Percentiles rank a stretch among this genome's conserved stretches.
These are phyloP conservation scores for Colletotrichum nymphaeae DNA, from an alignment of 2,329 filamentous ascomycete genomes.

Conservation along the genomic window DNA sequence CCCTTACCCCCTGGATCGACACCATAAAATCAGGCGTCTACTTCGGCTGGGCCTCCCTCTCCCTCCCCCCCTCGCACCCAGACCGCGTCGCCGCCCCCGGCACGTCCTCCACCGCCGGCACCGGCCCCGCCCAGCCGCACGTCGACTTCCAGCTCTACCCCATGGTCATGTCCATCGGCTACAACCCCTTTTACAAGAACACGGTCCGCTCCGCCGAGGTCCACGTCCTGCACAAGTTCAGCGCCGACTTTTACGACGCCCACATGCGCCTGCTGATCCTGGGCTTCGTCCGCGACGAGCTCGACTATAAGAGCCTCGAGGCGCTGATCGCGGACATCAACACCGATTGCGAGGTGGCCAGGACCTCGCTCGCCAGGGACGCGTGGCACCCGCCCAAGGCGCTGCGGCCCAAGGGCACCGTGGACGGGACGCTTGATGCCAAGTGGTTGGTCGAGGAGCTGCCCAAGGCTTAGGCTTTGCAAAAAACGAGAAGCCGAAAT, in stretches of 20 bases:
- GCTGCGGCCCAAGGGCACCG: conserved; percentile 37
- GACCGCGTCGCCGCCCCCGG: conserved; percentile 42
- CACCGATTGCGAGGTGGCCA: conserved; percentile 87
- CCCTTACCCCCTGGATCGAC: conserved; percentile 69
- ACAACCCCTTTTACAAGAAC: conserved; percentile 98
- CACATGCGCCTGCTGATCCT: conserved; percentile 83
- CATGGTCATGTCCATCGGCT: conserved; percentile 95
- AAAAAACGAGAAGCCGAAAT: too few relatives aligned
- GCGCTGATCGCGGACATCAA: conserved; percentile 89
- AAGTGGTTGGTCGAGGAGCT: conserved; percentile 52
- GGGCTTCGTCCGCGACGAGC: conserved; percentile 90
- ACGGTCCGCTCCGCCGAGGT: conserved; percentile 87
- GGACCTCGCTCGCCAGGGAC: conserved; percentile 75
- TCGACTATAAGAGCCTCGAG: conserved; percentile 87
- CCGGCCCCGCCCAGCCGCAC: conserved; percentile 41
- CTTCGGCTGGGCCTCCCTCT: conserved; percentile 88
- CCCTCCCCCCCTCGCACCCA: conserved; percentile 63
- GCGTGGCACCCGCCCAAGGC: conserved; percentile 64
- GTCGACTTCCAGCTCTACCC: conserved; percentile 68
- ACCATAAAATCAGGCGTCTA: conserved; percentile 84
- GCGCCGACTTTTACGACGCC: conserved; percentile 84
- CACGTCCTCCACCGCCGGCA: conserved; percentile 29
- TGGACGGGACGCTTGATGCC: conserved; percentile 48
- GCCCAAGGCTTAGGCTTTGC: neutral
- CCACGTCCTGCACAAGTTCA: conserved; percentile 84